Percentiles rank a stretch among this genome's conserved stretches.
These are phyloP conservation scores for Umbellularia californica DNA, from an alignment of 164 flowering plant genomes.

Conservation along the genomic window DNA sequence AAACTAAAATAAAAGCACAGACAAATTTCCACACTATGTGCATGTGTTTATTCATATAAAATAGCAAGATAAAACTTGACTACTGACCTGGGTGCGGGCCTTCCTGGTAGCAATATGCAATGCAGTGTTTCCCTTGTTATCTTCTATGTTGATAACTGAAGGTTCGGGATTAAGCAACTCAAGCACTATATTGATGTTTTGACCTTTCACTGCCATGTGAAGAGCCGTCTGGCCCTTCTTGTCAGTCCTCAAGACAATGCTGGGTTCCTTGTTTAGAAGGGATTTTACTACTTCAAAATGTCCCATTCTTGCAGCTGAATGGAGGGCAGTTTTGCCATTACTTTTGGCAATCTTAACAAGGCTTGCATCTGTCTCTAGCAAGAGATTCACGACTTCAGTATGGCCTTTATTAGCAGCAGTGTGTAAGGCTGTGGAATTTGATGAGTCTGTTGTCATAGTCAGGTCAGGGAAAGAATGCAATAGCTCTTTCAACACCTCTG, in stretches of 20 bases:
- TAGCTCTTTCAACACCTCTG: slow-evolving; percentile 85
- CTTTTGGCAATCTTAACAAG: slow-evolving; percentile 81
- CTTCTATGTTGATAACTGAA: slow-evolving; percentile 54
- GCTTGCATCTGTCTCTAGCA: slow-evolving; percentile 66
- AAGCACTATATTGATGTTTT: slow-evolving; percentile 60
- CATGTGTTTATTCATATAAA: neutral
- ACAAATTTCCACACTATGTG: neutral
- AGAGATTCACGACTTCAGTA: slow-evolving; percentile 69
- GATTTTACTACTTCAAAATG: slow-evolving; percentile 78
- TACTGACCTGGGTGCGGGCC: slow-evolving; percentile 64
- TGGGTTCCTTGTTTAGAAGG: slow-evolving; percentile 64
- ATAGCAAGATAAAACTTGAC: neutral
- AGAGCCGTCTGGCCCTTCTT: slow-evolving; percentile 88
- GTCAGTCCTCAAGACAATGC: slow-evolving; percentile 64
- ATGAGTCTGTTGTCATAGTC: slow-evolving; percentile 76
- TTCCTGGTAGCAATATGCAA: slow-evolving; percentile 76
- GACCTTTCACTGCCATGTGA: slow-evolving; percentile 98
- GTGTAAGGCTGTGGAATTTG: slow-evolving; percentile 85
- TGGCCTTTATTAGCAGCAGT: slow-evolving; percentile 93
- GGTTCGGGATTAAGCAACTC: slow-evolving; percentile 78
- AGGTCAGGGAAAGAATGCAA: slow-evolving; percentile 55
- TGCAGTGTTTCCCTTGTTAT: slow-evolving; percentile 82
- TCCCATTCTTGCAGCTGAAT: slow-evolving; percentile 93
- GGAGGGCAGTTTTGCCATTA: slow-evolving; percentile 86
- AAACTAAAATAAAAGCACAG: neutral